Conservation (phyloP, 139 green algal genomes). For the Pleodorina starrii region DNA sequence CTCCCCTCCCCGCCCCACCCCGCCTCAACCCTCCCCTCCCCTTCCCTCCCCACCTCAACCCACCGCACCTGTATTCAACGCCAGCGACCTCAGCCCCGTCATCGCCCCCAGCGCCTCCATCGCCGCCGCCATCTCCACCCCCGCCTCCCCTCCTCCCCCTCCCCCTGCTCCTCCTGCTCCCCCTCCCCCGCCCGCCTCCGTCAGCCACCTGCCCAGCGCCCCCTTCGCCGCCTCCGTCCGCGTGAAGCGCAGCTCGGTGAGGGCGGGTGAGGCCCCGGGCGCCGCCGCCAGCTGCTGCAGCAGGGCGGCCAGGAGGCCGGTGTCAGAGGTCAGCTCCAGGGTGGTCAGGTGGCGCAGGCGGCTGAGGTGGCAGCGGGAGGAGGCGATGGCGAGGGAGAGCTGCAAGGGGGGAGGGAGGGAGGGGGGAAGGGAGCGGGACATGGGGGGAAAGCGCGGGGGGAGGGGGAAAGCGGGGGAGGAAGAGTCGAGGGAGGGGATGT, state of each 20-base stretch:
- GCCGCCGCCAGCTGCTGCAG: background rate
- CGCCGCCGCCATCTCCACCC: background rate
- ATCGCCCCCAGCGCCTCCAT: background rate
- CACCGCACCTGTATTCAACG: background rate
- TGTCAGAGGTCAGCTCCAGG: slow-evolving; percentile 20
- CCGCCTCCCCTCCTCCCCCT: background rate
- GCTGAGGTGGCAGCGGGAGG: background rate
- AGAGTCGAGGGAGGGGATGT: background rate
- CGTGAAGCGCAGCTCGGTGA: slow-evolving; percentile 29
- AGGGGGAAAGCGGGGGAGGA: background rate
- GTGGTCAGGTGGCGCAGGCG: slow-evolving; percentile 29
- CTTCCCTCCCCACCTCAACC: background rate
- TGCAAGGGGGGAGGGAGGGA: background rate
- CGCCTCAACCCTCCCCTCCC: background rate
- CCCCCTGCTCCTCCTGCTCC: background rate
- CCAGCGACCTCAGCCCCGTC: background rate
- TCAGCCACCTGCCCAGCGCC: background rate
- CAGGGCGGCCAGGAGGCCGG: background rate
- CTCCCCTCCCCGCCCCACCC: background rate
- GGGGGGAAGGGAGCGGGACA: background rate
- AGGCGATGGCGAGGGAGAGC: background rate
- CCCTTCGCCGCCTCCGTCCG: background rate
- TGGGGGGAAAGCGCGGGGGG: background rate
- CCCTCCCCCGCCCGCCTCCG: background rate
- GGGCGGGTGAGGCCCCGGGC: background rate